Evolutionary conservation across 306 rosid genomes (phyloP).

Genomic region (Quercus ilex): DNA sequence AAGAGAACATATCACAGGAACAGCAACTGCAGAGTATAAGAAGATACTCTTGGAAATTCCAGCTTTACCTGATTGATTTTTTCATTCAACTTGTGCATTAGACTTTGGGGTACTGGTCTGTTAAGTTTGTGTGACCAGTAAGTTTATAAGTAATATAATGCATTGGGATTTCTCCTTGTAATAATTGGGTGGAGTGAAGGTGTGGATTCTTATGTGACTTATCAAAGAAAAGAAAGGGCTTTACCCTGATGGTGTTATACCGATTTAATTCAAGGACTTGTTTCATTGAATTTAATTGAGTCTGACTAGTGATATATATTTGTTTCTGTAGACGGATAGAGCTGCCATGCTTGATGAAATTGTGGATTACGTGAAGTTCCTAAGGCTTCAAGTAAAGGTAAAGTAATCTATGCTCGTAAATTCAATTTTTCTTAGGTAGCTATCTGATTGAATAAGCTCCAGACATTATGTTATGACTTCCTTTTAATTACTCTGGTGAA

Average conservation of each 20-base stretch:
- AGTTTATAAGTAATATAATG: neutral
- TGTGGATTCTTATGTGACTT: neutral
- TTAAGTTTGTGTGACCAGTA: neutral
- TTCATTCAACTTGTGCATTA: neutral
- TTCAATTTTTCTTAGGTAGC: neutral
- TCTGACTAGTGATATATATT: neutral
- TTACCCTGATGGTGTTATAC: too few relatives aligned
- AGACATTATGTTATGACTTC: neutral
- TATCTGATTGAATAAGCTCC: neutral
- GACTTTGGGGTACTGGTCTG: neutral
- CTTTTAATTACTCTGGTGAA: neutral
- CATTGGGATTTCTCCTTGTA: neutral
- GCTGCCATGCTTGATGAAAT: conserved; percentile 98
- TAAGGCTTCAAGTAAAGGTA: conserved; percentile 97
- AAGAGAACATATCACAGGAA: neutral
- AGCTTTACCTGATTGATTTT: neutral
- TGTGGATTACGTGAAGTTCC: conserved; percentile 94
- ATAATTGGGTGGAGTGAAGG: neutral
- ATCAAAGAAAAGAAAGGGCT: neutral
- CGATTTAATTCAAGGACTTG: too few relatives aligned
- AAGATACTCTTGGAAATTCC: neutral
- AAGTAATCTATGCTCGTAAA: conserved; percentile 5
- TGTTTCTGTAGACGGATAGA: conserved; percentile 65
- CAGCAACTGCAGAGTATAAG: neutral
- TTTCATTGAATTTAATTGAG: neutral